phyloP scores from a whole-genome alignment of 129 eudicot genomes.

The Artemisia tridentata region DNA sequence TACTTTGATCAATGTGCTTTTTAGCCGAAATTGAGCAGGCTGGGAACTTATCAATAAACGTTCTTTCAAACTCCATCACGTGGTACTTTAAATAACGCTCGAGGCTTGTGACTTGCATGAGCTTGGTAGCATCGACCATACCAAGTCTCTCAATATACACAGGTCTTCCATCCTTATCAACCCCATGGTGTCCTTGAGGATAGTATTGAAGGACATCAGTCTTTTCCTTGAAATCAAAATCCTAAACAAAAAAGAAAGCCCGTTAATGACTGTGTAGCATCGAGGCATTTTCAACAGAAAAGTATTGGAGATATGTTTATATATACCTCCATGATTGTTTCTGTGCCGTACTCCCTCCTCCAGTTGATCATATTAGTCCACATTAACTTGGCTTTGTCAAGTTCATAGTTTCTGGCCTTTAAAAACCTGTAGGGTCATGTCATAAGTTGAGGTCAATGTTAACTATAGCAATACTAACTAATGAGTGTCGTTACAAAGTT shows the following conservation, averaged over 20 bases:
- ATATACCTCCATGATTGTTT: conserved; percentile 72
- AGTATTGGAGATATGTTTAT: background rate
- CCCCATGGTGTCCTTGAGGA: conserved; percentile 99
- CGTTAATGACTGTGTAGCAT: conserved; percentile 6
- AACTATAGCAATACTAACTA: too few species aligned
- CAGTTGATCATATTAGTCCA: conserved; percentile 94
- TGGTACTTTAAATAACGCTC: conserved; percentile 90
- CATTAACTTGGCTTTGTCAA: conserved; percentile 88
- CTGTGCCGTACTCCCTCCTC: conserved; percentile 90
- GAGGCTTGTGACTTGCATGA: conserved; percentile 87
- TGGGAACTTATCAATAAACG: conserved; percentile 82
- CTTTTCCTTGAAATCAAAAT: conserved; percentile 81
- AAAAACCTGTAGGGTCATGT: conserved; percentile 50
- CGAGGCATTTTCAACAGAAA: background rate
- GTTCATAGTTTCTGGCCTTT: conserved; percentile 84
- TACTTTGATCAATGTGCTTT: conserved; percentile 90
- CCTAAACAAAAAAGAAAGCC: conserved; percentile 38
- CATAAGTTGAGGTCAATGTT: too few species aligned
- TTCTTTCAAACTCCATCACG: conserved; percentile 91
- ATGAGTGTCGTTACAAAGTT: background rate
- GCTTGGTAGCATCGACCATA: conserved; percentile 79
- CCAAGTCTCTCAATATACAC: conserved; percentile 92
- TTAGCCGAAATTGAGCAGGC: conserved; percentile 94
- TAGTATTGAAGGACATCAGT: conserved; percentile 80
- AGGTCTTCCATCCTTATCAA: conserved; percentile 93